Percentiles rank a stretch among this genome's conserved stretches.
Conservation (phyloP, 805 yeast genomes). For the Henningerozyma blattae region DNA sequence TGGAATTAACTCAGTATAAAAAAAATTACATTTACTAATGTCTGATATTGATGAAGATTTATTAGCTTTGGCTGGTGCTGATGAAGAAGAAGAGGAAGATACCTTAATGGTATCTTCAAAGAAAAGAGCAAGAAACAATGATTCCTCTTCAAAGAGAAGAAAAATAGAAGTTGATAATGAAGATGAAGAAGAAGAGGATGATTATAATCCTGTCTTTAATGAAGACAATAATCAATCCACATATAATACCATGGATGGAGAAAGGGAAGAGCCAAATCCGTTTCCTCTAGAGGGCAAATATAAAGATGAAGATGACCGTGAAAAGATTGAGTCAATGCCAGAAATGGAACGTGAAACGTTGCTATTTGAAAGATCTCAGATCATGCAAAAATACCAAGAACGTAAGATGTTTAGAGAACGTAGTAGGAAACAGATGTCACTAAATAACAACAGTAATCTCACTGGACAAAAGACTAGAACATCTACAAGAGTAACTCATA, state of each 20-base stretch:
- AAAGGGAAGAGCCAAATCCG: conserved; percentile 46
- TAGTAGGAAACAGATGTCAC: conserved; percentile 14
- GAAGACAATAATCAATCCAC: conserved; percentile 16
- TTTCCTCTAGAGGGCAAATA: conserved; percentile 91
- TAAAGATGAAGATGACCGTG: conserved; percentile 70
- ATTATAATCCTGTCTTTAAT: conserved; percentile 24
- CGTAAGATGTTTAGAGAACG: conserved; percentile 74
- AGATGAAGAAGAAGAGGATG: conserved; percentile 31
- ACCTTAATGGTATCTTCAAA: conserved; percentile 21
- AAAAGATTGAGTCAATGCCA: conserved; percentile 52
- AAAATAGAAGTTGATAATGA: conserved; percentile 20
- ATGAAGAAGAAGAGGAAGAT: conserved; percentile 32
- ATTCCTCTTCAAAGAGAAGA: conserved; percentile 23
- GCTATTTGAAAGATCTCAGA: conserved; percentile 85
- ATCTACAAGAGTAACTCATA: conserved; percentile 26
- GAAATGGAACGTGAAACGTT: conserved; percentile 89
- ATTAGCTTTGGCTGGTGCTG: conserved; percentile 85
- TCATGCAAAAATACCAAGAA: conserved; percentile 79
- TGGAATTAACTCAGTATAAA: too few relatives aligned
- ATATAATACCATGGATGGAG: too few relatives aligned
- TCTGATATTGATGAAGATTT: conserved; percentile 90
- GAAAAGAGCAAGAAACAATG: conserved; percentile 16
- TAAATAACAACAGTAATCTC: conserved; percentile 6
- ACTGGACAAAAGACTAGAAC: conserved; percentile 16
- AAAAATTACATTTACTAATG: conserved; percentile 35